Evolutionary conservation across 208 protist species (phyloP).

Genomic region (Leishmania martiniquensis): DNA sequence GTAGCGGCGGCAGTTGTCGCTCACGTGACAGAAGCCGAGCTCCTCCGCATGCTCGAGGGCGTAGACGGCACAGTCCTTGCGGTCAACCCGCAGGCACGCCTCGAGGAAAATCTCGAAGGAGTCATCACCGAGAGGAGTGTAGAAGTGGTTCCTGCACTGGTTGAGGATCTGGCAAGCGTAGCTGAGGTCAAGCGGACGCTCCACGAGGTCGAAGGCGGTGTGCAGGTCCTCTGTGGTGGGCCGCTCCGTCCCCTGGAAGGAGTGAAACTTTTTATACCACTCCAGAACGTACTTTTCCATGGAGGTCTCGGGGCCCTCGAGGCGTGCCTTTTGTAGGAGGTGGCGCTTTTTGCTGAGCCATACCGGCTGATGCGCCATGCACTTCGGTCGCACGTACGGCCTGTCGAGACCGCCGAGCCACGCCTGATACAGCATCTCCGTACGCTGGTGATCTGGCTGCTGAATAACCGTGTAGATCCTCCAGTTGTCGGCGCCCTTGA

Average conservation of each 20-base stretch:
- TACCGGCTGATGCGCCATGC: conserved; percentile 88
- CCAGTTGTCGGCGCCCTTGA: conserved; percentile 92
- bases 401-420: conserved; percentile 92
- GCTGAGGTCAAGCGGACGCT: conserved; percentile 89
- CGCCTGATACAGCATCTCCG: conserved; percentile 93
- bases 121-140: conserved; percentile 75
- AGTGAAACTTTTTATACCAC: conserved; percentile 85
- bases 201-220: conserved; percentile 89
- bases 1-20: conserved; percentile 80
- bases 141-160: conserved; percentile 85
- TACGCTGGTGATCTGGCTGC: conserved; percentile 91
- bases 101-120: conserved; percentile 90
- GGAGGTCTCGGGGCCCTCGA: conserved; percentile 84
- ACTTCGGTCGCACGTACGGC: conserved; percentile 89
- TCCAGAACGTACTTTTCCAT: conserved; percentile 91
- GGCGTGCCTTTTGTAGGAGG: conserved; percentile 75
- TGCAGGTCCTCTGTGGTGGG: conserved; percentile 89
- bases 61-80: conserved; percentile 86
- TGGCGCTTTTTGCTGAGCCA: conserved; percentile 93
- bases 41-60: conserved; percentile 76
- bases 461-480: conserved; percentile 93
- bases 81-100: conserved; percentile 87
- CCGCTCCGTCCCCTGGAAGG: conserved; percentile 80
- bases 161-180: conserved; percentile 88
- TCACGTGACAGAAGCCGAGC: conserved; percentile 87